These are phyloP conservation scores for Drechslera avenae DNA, from an alignment of 2,329 filamentous ascomycete genomes.

Conservation along the genomic window DNA sequence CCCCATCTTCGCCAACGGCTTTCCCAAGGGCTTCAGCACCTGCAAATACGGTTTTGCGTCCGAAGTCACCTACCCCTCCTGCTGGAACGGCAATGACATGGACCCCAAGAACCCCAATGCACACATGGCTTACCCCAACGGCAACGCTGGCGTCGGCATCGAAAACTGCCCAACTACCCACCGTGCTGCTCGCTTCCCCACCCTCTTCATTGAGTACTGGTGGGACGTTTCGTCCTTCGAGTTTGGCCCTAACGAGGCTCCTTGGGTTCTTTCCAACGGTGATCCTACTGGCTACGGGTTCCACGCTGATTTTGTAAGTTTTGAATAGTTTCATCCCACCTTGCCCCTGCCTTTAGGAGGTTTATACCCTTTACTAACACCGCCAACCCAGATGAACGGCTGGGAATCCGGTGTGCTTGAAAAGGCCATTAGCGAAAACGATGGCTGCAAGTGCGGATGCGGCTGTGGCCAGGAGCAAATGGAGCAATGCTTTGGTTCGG, in stretches of 20 bases:
- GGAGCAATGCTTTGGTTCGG: conserved; percentile 45
- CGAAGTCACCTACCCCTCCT: conserved; percentile 45
- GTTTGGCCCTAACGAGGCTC: conserved; percentile 36
- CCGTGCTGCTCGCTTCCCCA: conserved; percentile 42
- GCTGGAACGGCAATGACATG: conserved; percentile 46
- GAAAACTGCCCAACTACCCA: conserved; percentile 43
- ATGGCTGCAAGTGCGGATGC: conserved; percentile 47
- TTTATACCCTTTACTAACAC: no score
- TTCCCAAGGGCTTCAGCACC: conserved; percentile 46
- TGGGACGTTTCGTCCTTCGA: conserved; percentile 45
- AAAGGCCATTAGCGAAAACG: conserved; percentile 40
- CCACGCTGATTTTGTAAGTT: conserved; percentile 44
- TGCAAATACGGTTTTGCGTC: conserved; percentile 45
- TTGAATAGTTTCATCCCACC: no score
- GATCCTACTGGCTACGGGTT: conserved; percentile 47
- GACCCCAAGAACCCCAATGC: conserved; percentile 40
- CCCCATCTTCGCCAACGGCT: conserved; percentile 37
- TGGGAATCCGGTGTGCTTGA: conserved; percentile 46
- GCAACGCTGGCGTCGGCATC: conserved; percentile 29
- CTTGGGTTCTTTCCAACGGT: conserved; percentile 46
- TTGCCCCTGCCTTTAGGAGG: no score
- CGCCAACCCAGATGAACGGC: conserved; percentile 31
- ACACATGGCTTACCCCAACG: conserved; percentile 50
- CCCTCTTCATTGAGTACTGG: conserved; percentile 50
- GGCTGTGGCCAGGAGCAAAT: conserved; percentile 44